Evolutionary conservation across 805 yeast species (phyloP).

Genomic region (Ogataea methylovora): DNA sequence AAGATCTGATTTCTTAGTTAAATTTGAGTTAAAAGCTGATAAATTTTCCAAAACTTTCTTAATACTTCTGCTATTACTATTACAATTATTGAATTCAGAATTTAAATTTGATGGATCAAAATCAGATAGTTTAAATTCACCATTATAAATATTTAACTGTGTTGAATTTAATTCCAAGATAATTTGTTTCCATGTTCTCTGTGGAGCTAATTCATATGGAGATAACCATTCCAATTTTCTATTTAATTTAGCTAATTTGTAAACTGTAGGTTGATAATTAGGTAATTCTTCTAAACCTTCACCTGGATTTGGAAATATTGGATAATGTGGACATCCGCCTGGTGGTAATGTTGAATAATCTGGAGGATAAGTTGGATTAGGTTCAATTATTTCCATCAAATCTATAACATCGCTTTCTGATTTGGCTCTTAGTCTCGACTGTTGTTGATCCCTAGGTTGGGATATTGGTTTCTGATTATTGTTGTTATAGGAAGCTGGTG

Average conservation of each 20-base stretch:
- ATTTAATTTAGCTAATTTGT: conserved; percentile 46
- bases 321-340: conserved; percentile 24
- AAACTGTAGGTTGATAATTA: conserved; percentile 55
- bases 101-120: neutral
- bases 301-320: conserved; percentile 20
- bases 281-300: conserved; percentile 48
- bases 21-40: conserved; percentile 15
- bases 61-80: conserved; percentile 9
- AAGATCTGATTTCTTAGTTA: conserved; percentile 22
- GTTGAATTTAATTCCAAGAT: conserved; percentile 80
- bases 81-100: neutral
- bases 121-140: conserved; percentile 15
- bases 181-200: conserved; percentile 63
- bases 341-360: conserved; percentile 28
- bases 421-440: neutral
- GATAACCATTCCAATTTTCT: conserved; percentile 71
- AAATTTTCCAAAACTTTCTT: conserved; percentile 3
- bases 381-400: conserved; percentile 25
- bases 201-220: conserved; percentile 65
- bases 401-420: too few relatives aligned
- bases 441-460: too few relatives aligned
- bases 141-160: conserved; percentile 62
- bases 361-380: conserved; percentile 33
- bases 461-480: too few relatives aligned
- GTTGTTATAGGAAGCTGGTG: too few relatives aligned